These are phyloP conservation scores for Tilletia horrida DNA, from an alignment of 1,284 basidiomycete species.

Conservation along the genomic window DNA sequence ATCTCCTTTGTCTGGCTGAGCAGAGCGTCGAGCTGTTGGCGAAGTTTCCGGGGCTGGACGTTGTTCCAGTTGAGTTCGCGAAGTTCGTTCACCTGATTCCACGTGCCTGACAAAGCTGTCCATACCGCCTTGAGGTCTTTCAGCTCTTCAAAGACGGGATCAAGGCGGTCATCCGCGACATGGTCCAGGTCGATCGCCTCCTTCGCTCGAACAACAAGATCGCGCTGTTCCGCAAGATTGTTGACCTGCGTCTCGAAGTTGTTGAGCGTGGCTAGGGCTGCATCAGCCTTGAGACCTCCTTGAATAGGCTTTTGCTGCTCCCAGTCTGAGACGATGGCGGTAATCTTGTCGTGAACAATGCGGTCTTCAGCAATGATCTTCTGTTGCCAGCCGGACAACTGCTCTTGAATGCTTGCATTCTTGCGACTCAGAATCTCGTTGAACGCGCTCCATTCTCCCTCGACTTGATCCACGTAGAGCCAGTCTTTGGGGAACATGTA, in stretches of 20 bases:
- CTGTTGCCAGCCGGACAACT: conserved; percentile 88
- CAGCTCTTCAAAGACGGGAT: conserved; percentile 90
- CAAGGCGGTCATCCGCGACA: conserved; percentile 80
- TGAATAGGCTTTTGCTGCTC: conserved; percentile 92
- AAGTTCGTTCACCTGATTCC: conserved; percentile 86
- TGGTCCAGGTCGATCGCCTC: conserved; percentile 93
- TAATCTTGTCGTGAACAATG: conserved; percentile 69
- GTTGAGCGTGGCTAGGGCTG: conserved; percentile 89
- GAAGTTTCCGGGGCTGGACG: conserved; percentile 79
- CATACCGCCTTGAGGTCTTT: conserved; percentile 95
- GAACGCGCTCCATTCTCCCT: conserved; percentile 97
- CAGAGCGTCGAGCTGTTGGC: conserved; percentile 86
- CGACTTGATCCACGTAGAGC: conserved; percentile 95
- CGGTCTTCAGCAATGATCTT: conserved; percentile 99
- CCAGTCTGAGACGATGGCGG: conserved; percentile 84
- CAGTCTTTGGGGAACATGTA: conserved; percentile 96
- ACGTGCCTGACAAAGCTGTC: conserved; percentile 96
- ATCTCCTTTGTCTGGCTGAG: conserved; percentile 90
- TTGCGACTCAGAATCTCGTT: conserved; percentile 96
- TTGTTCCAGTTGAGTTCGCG: conserved; percentile 86
- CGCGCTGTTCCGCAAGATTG: conserved; percentile 86
- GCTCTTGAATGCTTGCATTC: conserved; percentile 97
- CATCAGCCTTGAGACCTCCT: conserved; percentile 89
- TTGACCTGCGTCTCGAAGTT: conserved; percentile 86
- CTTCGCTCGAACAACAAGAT: conserved; percentile 89